These are phyloP conservation scores for Camelina hispida DNA, from an alignment of 345 rosid genomes.

Conservation along the genomic window DNA sequence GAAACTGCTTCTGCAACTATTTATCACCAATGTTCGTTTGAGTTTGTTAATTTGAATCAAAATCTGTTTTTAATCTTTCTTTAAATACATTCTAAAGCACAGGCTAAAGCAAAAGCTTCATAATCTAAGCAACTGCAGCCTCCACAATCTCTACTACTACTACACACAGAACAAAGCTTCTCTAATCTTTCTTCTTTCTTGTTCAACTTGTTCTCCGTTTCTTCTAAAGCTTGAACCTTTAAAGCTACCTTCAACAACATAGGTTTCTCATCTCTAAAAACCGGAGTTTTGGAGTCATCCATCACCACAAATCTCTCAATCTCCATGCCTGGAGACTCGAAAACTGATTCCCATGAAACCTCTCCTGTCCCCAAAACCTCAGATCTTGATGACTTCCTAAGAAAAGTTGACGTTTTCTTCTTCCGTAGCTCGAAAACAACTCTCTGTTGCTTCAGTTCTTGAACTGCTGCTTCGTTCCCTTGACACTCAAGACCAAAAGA, in stretches of 20 bases:
- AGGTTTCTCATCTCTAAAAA: slow-evolving; percentile 22
- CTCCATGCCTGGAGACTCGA: slow-evolving; percentile 37
- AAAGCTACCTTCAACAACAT: slow-evolving; percentile 40
- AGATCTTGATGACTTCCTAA: slow-evolving; percentile 54
- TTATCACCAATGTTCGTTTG: slow-evolving; percentile 16
- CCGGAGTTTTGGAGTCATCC: background rate
- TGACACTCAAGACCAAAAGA: slow-evolving; percentile 64
- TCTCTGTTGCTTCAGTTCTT: slow-evolving; percentile 51
- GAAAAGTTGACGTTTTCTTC: slow-evolving; percentile 44
- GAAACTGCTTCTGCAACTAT: slow-evolving; percentile 33
- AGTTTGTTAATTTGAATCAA: slow-evolving; percentile 47
- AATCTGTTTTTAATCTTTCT: slow-evolving; percentile 3
- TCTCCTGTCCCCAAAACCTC: slow-evolving; percentile 66
- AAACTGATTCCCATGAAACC: slow-evolving; percentile 41
- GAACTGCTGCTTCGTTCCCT: slow-evolving; percentile 57
- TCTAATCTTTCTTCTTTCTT: slow-evolving; percentile 38
- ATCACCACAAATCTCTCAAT: slow-evolving; percentile 39
- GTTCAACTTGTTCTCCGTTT: slow-evolving; percentile 32
- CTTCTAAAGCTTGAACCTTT: slow-evolving; percentile 36
- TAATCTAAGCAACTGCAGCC: slow-evolving; percentile 36
- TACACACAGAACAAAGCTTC: slow-evolving; percentile 33
- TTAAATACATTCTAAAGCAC: slow-evolving; percentile 37
- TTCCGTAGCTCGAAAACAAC: slow-evolving; percentile 67
- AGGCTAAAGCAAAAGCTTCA: slow-evolving; percentile 44
- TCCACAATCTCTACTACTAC: slow-evolving; percentile 36